phyloP scores from a whole-genome alignment of 1,284 basidiomycete species.

The Porphyrellus sp. region DNA sequence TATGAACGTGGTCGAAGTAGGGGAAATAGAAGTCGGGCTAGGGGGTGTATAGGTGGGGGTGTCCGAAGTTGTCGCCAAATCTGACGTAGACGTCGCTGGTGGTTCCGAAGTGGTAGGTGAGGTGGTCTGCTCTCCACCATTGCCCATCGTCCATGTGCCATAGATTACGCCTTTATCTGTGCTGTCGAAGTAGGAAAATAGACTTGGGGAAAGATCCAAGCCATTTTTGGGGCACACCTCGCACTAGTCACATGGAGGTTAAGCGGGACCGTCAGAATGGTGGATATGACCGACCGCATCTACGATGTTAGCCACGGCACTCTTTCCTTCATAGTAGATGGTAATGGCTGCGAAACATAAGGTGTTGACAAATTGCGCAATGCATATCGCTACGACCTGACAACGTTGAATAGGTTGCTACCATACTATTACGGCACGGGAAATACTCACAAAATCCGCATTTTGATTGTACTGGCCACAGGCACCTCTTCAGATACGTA shows the following conservation, averaged over 20 bases:
- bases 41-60: conserved; percentile 30
- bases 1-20: conserved; percentile 26
- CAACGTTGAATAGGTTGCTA: conserved; percentile 7
- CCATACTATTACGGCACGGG: not conserved
- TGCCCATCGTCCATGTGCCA: conserved; percentile 52
- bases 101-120: conserved; percentile 30
- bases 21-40: conserved; percentile 16
- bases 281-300: conserved; percentile 53
- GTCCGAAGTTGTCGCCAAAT: conserved; percentile 19
- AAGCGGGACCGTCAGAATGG: conserved; percentile 1
- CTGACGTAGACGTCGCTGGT: conserved; percentile 23
- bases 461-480: conserved; percentile 49
- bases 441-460: conserved; percentile 49
- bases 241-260: conserved; percentile 44
- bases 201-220: conserved; percentile 73
- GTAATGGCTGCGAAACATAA: conserved; percentile 63
- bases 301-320: conserved; percentile 57
- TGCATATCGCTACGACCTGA: conserved; percentile 46
- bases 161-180: conserved; percentile 50
- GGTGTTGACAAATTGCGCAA: conserved; percentile 50
- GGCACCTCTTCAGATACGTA: conserved; percentile 42
- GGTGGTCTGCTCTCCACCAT: conserved; percentile 26
- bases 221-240: conserved; percentile 67
- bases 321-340: conserved; percentile 64
- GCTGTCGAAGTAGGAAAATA: conserved; percentile 66